phyloP scores from a whole-genome alignment of 371 early-diverging fungal genomes.

The Capillidium rhysosporum region DNA sequence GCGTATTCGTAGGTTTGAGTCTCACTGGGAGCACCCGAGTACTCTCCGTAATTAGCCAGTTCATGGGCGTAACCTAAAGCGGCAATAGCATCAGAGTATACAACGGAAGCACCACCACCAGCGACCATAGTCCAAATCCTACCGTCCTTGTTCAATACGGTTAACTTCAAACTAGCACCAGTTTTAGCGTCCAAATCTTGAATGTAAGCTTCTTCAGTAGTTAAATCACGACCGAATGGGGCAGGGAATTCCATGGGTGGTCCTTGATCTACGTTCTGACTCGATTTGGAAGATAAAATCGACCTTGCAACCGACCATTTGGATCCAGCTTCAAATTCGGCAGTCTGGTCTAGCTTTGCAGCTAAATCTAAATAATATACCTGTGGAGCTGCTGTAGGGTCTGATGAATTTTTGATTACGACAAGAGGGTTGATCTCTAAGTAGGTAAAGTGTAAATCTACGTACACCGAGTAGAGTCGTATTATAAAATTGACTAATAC shows the following conservation, averaged over 20 bases:
- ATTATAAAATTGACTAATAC: constrained; percentile 75
- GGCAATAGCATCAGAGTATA: constrained; percentile 91
- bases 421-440: constrained; percentile 97
- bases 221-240: constrained; percentile 91
- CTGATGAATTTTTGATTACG: constrained; percentile 43
- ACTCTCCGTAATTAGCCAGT: constrained; percentile 97
- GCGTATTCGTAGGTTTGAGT: constrained; percentile 96
- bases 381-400: constrained; percentile 28
- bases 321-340: constrained; percentile 86
- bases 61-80: constrained; percentile 82
- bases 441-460: constrained; percentile 92
- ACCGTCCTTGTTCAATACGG: constrained; percentile 82
- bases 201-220: constrained; percentile 91
- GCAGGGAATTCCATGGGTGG: constrained; percentile 95
- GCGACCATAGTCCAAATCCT: constrained; percentile 99
- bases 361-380: constrained; percentile 89
- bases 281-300: constrained; percentile 11
- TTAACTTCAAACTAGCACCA: constrained; percentile 92
- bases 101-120: constrained; percentile 96
- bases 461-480: constrained; percentile 82
- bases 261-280: constrained; percentile 39
- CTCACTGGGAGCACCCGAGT: constrained; percentile 96
- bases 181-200: constrained; percentile 95
- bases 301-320: constrained; percentile 64
- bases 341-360: constrained; percentile 95